Evolutionary conservation across 2,329 filamentous ascomycete genomes (phyloP).

Genomic region (Penicillium digitatum): DNA sequence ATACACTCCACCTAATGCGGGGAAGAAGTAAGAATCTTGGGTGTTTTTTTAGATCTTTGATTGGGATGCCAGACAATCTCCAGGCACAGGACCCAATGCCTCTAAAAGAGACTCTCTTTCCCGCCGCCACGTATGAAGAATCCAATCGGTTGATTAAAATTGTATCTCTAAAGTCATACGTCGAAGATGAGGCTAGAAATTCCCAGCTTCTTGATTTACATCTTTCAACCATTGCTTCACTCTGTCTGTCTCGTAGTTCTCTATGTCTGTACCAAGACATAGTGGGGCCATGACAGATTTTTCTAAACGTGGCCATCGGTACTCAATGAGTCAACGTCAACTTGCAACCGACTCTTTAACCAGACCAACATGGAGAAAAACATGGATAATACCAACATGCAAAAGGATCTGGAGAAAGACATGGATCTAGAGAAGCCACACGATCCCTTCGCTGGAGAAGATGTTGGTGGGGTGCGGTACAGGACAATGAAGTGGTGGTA

Average conservation of each 20-base stretch:
- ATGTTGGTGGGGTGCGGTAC: conserved; percentile 44
- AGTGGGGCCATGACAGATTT: conserved; percentile 3
- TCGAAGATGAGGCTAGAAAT: too few relatives aligned
- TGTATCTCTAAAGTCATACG: too few relatives aligned
- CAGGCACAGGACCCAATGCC: not conserved
- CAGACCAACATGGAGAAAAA: not conserved
- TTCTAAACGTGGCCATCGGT: not conserved
- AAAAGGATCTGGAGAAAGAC: not conserved
- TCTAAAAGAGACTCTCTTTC: not conserved
- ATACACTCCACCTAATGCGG: conserved; percentile 1
- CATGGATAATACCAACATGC: not conserved
- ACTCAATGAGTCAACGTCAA: not conserved
- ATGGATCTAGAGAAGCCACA: not conserved
- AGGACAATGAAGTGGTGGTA: conserved; percentile 47
- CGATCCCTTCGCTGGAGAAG: conserved; percentile 38
- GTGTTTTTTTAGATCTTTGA: not conserved
- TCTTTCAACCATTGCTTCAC: not conserved
- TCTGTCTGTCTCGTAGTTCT: not conserved
- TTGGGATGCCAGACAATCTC: not conserved
- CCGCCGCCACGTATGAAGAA: not conserved
- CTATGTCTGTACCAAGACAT: not conserved
- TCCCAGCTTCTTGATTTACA: not conserved
- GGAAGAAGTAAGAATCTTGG: not conserved
- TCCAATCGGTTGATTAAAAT: not conserved
- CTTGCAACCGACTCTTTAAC: not conserved